Percentiles rank a stretch among this genome's conserved stretches.
Conservation (phyloP, 176 grass and related monocot species). For the Carex pumila region DNA sequence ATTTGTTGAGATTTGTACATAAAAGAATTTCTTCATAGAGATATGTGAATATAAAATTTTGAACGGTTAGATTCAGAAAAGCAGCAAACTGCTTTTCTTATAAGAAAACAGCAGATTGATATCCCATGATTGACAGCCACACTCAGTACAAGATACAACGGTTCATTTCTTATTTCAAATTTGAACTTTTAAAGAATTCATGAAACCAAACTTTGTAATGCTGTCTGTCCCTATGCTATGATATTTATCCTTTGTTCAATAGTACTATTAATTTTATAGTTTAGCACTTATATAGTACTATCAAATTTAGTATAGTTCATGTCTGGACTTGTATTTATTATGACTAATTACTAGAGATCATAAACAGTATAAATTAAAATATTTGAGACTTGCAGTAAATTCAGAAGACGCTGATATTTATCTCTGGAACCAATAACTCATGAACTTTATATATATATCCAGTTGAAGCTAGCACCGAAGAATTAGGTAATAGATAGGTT, state of each 20-base stretch:
- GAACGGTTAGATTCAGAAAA: no score
- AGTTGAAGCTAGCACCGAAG: neutral
- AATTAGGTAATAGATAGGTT: constrained; percentile 1
- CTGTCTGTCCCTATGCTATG: neutral
- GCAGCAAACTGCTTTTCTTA: no score
- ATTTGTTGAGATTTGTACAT: no score
- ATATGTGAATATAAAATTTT: no score
- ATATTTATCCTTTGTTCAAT: neutral
- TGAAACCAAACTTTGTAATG: neutral
- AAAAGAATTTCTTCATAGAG: no score
- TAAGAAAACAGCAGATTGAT: no score
- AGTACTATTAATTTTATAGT: neutral
- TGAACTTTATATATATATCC: neutral
- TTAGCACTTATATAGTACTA: neutral
- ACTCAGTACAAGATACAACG: neutral
- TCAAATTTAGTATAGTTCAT: neutral
- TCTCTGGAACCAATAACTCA: neutral
- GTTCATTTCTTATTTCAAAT: constrained; percentile 8
- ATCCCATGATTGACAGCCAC: constrained; percentile 2
- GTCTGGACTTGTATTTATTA: neutral
- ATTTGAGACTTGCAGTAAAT: neutral
- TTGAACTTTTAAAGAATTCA: neutral
- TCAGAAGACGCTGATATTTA: neutral
- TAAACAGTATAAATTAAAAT: neutral
- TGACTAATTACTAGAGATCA: neutral